These are phyloP conservation scores for Colletotrichum spaethianum DNA, from an alignment of 2,329 filamentous ascomycete species.

Conservation along the genomic window DNA sequence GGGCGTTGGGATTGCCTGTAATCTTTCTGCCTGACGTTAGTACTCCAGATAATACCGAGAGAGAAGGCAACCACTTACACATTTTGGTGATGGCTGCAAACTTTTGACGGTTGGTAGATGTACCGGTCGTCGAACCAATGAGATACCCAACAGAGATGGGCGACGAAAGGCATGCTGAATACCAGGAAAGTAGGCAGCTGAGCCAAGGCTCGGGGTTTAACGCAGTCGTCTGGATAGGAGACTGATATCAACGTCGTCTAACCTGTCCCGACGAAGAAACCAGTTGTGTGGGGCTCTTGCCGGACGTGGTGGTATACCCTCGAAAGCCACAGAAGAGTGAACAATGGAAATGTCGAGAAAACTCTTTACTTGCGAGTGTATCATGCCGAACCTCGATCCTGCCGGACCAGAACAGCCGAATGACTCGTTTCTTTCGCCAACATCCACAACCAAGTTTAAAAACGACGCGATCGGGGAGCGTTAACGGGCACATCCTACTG, in stretches of 20 bases:
- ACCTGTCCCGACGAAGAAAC: not conserved
- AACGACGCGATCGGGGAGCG: not conserved
- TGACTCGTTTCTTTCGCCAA: not conserved
- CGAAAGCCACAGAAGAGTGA: not conserved
- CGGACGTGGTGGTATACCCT: not conserved
- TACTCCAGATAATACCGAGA: not conserved
- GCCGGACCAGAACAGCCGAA: not conserved
- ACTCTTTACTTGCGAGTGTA: not conserved
- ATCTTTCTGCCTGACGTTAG: slow-evolving; percentile 19
- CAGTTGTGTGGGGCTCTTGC: not conserved
- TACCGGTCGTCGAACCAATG: slow-evolving; percentile 1
- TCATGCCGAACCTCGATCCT: not conserved
- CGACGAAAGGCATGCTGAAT: not conserved
- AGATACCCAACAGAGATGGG: slow-evolving; percentile 24
- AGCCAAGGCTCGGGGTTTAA: not conserved
- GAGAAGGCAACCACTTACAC: slow-evolving; percentile 16
- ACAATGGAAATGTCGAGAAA: not conserved
- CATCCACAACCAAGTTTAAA: slow-evolving; percentile 17
- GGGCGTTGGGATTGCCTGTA: slow-evolving; percentile 8
- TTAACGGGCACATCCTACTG: slow-evolving; percentile 45
- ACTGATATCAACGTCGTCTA: not conserved
- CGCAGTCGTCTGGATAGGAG: not conserved
- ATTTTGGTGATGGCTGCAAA: slow-evolving; percentile 11
- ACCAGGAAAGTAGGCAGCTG: not conserved
- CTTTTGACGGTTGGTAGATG: slow-evolving; percentile 6